These are phyloP conservation scores for Hawksworthiomyces lignivorus DNA, from an alignment of 2,329 filamentous ascomycete genomes.

Conservation along the genomic window DNA sequence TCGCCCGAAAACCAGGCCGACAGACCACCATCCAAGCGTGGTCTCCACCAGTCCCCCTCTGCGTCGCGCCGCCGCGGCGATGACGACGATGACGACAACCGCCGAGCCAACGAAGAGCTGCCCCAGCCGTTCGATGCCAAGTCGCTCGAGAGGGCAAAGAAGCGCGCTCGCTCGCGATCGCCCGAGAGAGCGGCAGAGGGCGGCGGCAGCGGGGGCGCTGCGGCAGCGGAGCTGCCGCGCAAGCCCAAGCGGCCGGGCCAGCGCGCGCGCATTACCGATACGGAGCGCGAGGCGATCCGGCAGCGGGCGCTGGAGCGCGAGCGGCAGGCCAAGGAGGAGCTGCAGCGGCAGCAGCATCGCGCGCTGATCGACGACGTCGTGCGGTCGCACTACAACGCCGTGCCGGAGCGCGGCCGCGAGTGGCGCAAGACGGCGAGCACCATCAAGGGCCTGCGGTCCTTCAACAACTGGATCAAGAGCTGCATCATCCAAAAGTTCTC, in stretches of 20 bases:
- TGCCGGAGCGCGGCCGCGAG: slow-evolving; percentile 85
- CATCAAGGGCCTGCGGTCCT: slow-evolving; percentile 87
- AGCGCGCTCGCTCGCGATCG: slow-evolving; percentile 47
- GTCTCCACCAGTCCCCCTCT: no score
- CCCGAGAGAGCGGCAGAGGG: slow-evolving; percentile 22
- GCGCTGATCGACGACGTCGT: slow-evolving; percentile 77
- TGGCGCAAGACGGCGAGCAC: slow-evolving; percentile 92
- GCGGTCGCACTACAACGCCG: slow-evolving; percentile 89
- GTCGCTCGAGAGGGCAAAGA: slow-evolving; percentile 50
- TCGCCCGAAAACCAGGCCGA: slow-evolving; percentile 6
- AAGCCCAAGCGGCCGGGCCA: slow-evolving; percentile 63
- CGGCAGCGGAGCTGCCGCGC: slow-evolving; percentile 40
- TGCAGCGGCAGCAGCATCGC: slow-evolving; percentile 28
- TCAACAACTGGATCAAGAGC: slow-evolving; percentile 99
- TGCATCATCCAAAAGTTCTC: slow-evolving; percentile 96
- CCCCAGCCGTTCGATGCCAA: slow-evolving; percentile 55
- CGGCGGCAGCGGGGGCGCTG: slow-evolving; percentile 1
- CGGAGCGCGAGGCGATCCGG: slow-evolving; percentile 60
- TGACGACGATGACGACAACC: slow-evolving; percentile 15
- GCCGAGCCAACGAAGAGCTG: slow-evolving; percentile 31
- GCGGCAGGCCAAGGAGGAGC: slow-evolving; percentile 32
- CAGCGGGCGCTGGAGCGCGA: slow-evolving; percentile 50
- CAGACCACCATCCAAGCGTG: slow-evolving; percentile 4
- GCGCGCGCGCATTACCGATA: slow-evolving; percentile 57
- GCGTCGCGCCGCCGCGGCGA: slow-evolving; percentile 6